Evolutionary conservation across 345 rosid species (phyloP).

Genomic region (Salix udensis): DNA sequence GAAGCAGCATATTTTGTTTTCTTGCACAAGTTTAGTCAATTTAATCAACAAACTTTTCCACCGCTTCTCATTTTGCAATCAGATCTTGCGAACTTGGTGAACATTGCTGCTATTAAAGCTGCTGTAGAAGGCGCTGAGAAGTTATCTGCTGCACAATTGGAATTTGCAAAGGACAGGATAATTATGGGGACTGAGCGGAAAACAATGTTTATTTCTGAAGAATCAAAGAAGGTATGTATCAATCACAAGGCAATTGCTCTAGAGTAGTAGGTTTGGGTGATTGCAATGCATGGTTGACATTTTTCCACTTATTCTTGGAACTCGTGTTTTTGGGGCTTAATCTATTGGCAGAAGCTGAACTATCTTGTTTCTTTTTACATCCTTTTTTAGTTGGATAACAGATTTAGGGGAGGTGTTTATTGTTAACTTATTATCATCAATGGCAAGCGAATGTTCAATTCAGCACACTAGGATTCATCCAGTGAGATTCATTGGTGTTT

Average conservation of each 20-base stretch:
- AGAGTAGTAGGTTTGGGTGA: not conserved
- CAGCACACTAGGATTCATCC: not conserved
- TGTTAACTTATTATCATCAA: not conserved
- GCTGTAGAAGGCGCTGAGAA: constrained; percentile 95
- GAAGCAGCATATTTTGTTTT: not conserved
- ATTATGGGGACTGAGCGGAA: constrained; percentile 96
- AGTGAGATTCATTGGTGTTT: not conserved
- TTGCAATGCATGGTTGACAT: not conserved
- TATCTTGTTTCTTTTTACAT: not conserved
- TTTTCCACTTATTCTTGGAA: not conserved
- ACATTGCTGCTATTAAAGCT: constrained; percentile 97
- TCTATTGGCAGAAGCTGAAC: not conserved
- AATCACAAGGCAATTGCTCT: not conserved
- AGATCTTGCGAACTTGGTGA: constrained; percentile 97
- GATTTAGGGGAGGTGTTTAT: not conserved
- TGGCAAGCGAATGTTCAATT: not conserved
- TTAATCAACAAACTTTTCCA: not conserved
- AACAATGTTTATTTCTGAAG: constrained; percentile 94
- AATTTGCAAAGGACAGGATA: constrained; percentile 91
- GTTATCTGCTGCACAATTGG: constrained; percentile 65
- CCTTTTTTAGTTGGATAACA: not conserved
- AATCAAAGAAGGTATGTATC: constrained; percentile 78
- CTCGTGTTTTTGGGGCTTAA: not conserved
- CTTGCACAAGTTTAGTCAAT: not conserved
- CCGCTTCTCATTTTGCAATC: constrained; percentile 15